Evolutionary conservation across 768 basidiomycete species (phyloP), one percentile per base, ranked within the genome.

Genomic region (Amanita rimosa): DNA sequence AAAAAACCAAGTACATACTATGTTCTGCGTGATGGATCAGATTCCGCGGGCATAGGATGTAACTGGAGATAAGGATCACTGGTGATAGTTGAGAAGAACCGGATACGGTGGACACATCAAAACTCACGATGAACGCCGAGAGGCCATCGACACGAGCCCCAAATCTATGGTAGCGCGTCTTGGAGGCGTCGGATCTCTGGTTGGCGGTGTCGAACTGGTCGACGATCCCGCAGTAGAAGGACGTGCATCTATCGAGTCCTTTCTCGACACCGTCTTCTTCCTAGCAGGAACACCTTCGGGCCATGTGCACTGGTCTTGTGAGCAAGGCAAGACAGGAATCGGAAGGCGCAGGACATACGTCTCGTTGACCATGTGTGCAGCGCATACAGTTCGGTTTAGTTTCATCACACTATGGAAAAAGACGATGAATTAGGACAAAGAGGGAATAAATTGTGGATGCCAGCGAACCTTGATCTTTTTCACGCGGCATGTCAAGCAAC

Each of bases 391-490:
- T 76, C 48, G 92, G 93, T 61, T 92, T 88, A 10, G 76, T 76
- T 67, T 97, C 93, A 62, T 94, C 93, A 64, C 93, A 97, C 85
- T 91, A 54, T 13, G 48, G 22, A 24, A 24, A 24, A 31, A 26
- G 21, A 21, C 16, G 37, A 33, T 21, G 40, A 40, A 27, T 48
- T 42, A 27, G 42, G 14, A 37, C 42, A 44, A n/a, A 50, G 21
- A 3, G 48, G 33, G 48, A 41, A 37, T 35, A 44, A 48, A 34
- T 35, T 44, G 40, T 21, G n/a, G 35, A 29, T 47, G 31, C 33
- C 48, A 48, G 60, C 74, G 47, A 54, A 87, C 88, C 78, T 96
- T 96, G 60, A 97, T 90, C 74, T 95, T 89, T 74, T 94, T 93
- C 53, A 81, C 78, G 57, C 93, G 78, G 74, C 93, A 97, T 37